Base-by-base conservation (phyloP, 306 rosid genomes). In the Lathyrus sativus region DNA sequence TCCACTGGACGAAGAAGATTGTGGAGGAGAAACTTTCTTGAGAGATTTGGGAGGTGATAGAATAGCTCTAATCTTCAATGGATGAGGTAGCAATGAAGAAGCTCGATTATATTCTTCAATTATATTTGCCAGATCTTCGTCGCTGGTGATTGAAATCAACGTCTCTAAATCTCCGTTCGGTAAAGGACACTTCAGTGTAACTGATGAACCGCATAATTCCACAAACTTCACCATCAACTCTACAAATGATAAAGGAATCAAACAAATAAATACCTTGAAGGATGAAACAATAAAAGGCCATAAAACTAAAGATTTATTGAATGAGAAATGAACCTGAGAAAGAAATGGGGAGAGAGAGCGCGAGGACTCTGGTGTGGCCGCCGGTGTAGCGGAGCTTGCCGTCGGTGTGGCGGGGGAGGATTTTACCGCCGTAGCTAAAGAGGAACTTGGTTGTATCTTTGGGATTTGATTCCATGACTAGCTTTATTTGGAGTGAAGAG, bases 161-260 rank as follows among this genome's bases (percentile, higher is more conserved):
- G 96, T 93, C 68, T 88, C 99, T 50, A 93, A 62, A 11, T 90
- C 97, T n/a, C 97, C 97, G 71, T 38, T 71, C 1, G 99, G 96
- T 56, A 93, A 75, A 8, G 76, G 87, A 53, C 97, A 93, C 76
- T 61, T 67, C 72, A 93, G 54, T 2, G 71, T 81, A 2, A 76
- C 85, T 3, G 97, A 81, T 7, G 77, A 78, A 31, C 92, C 95
- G n/a, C 90, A 87, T 68, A 90, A 78, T 68, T 88, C 89, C 4
- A n/a, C 71, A 9, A 93, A 88, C 82, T 85, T 90, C 83, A 41
- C 70, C 88, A 84, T 86, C 28, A 90, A 68, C 77, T 85, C 99
- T 93, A 82, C 5, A 72, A 71, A 68, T 42, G 14, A 26, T 6
- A 8, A 1, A 44, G 7, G 17, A 12, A 44, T 45, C 2, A 11